Evolutionary conservation across 306 rosid species (phyloP).

Genomic region (Cucumis sativus): Cucumber_9930_V3 NC_026659.2:28924001-28924500

Average conservation of each 20-base stretch:
- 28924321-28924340: neutral
- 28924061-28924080: conserved; percentile 2
- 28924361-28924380: neutral
- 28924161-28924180: conserved; percentile 41
- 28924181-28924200: conserved; percentile 55
- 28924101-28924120: neutral
- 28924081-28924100: conserved; percentile 5
- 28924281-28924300: neutral
- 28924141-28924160: conserved; percentile 84
- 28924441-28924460: neutral
- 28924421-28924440: neutral
- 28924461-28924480: conserved; percentile 1
- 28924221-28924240: conserved; percentile 3
- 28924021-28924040: conserved; percentile 46
- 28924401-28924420: neutral
- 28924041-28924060: conserved; percentile 81
- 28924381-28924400: neutral
- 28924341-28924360: neutral
- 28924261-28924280: neutral
- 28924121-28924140: conserved; percentile 40
- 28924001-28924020: conserved; percentile 45
- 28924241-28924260: neutral
- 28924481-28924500: neutral
- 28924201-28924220: conserved; percentile 55
- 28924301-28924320: neutral